Evolutionary conservation across 768 basidiomycete species (phyloP).

Genomic region (Auricularia cornea): DNA sequence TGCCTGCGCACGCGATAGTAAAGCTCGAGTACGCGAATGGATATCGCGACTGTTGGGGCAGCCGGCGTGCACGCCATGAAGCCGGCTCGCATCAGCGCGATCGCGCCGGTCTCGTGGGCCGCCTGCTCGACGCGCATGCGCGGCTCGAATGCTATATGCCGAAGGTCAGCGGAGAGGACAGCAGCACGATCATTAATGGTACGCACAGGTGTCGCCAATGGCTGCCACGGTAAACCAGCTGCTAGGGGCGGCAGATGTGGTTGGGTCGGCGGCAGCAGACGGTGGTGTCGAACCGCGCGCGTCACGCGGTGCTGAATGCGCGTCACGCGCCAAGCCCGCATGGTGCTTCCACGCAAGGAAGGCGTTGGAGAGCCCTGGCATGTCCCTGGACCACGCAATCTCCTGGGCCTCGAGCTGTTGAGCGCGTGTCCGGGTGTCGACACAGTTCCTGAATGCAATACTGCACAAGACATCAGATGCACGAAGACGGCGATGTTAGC

Average conservation of each 20-base stretch:
- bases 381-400: constrained; percentile 36
- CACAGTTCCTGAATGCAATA: background rate
- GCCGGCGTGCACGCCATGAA: background rate
- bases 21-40: background rate
- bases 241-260: no score
- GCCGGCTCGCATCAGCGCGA: background rate
- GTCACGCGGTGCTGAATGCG: no score
- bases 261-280: no score
- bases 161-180: no score
- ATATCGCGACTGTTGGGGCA: background rate
- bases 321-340: no score
- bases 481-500: background rate
- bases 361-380: constrained; percentile 65
- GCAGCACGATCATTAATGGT: no score
- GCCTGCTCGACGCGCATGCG: background rate
- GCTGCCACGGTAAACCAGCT: no score
- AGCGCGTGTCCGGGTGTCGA: background rate
- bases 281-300: no score
- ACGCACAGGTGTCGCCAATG: no score
- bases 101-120: no score
- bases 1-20: background rate
- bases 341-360: constrained; percentile 25
- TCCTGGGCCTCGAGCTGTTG: background rate
- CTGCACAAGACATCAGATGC: background rate
- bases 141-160: no score